Conservation (phyloP, 75 land plant genomes). For the Cunninghamia lanceolata region DNA sequence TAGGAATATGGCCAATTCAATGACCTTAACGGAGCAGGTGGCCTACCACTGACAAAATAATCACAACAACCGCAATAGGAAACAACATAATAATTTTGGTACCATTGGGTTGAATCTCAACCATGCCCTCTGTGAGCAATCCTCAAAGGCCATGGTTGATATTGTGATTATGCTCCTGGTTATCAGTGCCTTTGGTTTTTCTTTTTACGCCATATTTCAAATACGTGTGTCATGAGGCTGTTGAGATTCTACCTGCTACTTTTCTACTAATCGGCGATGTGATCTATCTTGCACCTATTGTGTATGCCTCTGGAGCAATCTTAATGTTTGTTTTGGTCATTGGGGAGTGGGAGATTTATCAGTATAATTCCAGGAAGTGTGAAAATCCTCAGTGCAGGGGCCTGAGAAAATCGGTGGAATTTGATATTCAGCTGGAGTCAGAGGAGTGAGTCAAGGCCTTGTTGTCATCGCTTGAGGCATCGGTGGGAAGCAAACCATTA, state of each 20-base stretch:
- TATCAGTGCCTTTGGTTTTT: slow-evolving; percentile 46
- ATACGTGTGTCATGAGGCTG: slow-evolving; percentile 32
- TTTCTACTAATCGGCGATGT: slow-evolving; percentile 45
- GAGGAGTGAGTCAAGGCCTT: slow-evolving; percentile 61
- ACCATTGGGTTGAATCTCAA: slow-evolving; percentile 20
- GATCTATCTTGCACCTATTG: slow-evolving; percentile 41
- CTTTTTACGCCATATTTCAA: slow-evolving; percentile 64
- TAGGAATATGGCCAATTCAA: slow-evolving; percentile 29
- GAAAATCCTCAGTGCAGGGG: slow-evolving; percentile 73
- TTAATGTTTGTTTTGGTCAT: slow-evolving; percentile 35
- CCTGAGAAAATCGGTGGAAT: slow-evolving; percentile 69
- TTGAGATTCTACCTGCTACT: slow-evolving; percentile 38
- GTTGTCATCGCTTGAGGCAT: slow-evolving; percentile 26
- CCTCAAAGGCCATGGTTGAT: slow-evolving; percentile 58
- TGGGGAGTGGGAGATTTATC: slow-evolving; percentile 39
- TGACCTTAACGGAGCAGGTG: slow-evolving; percentile 14
- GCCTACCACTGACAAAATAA: slow-evolving; percentile 10
- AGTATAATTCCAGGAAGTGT: slow-evolving; percentile 51
- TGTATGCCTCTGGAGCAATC: slow-evolving; percentile 52
- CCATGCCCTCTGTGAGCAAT: slow-evolving; percentile 60
- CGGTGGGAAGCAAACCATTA: slow-evolving; percentile 26
- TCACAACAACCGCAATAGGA: slow-evolving; percentile 2
- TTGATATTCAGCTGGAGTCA: slow-evolving; percentile 78
- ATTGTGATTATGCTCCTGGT: slow-evolving; percentile 54
- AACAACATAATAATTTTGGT: neutral